These are phyloP conservation scores for Mycena maculata DNA, from an alignment of 768 basidiomycete species.

Conservation along the genomic window DNA sequence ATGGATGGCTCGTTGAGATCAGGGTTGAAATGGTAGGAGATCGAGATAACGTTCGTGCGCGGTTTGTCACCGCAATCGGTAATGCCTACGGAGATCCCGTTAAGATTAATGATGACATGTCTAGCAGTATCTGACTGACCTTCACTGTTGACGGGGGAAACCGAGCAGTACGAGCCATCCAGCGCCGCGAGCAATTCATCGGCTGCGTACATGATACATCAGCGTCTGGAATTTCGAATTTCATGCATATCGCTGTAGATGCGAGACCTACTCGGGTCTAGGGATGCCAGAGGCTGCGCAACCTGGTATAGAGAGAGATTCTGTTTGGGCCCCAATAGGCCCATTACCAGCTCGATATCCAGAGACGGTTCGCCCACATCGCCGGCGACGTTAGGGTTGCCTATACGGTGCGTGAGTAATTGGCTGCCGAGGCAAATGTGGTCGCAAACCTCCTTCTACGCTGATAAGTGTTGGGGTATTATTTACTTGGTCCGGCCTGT, in stretches of 20 bases:
- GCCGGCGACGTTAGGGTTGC: slow-evolving; percentile 16
- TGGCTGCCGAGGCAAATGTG: not conserved
- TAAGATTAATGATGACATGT: not conserved
- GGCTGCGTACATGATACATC: slow-evolving; percentile 11
- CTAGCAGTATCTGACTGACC: not conserved
- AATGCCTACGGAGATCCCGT: slow-evolving; percentile 13
- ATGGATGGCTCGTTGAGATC: slow-evolving; percentile 26
- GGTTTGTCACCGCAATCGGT: slow-evolving; percentile 27
- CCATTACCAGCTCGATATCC: slow-evolving; percentile 27
- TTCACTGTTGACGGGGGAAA: slow-evolving; percentile 14
- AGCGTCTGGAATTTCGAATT: not conserved
- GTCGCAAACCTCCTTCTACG: slow-evolving; percentile 24
- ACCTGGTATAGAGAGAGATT: slow-evolving; percentile 27
- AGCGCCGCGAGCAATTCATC: slow-evolving; percentile 25
- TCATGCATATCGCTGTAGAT: not conserved
- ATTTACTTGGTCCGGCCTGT: slow-evolving; percentile 15
- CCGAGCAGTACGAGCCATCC: slow-evolving; percentile 23
- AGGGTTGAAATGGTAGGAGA: slow-evolving; percentile 28
- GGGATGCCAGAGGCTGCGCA: slow-evolving; percentile 3
- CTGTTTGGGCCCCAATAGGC: slow-evolving; percentile 20
- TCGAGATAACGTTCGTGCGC: slow-evolving; percentile 23
- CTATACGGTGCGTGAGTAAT: not conserved
- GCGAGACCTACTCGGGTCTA: slow-evolving; percentile 22
- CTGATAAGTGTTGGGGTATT: slow-evolving; percentile 24
- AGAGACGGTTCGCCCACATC: slow-evolving; percentile 22